Conservation (phyloP, 23 red algal genomes). For the Cyanidiococcus yangmingshanensis region DNA sequence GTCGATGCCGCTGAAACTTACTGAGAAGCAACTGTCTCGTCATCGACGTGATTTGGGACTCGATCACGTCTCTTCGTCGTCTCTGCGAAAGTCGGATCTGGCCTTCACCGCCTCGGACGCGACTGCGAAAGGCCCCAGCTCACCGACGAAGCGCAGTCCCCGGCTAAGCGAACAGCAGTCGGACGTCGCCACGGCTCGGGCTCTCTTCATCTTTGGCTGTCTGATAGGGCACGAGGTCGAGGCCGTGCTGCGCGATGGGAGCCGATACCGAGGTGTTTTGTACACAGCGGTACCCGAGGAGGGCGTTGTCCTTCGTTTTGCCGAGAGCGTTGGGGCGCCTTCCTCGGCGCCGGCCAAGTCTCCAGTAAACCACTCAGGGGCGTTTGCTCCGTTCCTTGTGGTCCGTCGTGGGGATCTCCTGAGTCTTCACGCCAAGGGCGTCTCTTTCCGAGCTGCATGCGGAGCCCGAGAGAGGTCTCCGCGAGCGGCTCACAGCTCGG, state of each 20-base stretch:
- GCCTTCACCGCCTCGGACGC: too few species aligned
- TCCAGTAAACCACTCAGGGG: too few species aligned
- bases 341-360: neutral
- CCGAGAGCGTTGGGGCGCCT: neutral
- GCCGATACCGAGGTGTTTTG: neutral
- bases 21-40: too few species aligned
- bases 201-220: neutral
- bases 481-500: neutral
- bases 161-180: too few species aligned
- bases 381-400: conserved; percentile 2
- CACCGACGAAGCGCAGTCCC: too few species aligned
- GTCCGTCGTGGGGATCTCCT: neutral
- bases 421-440: neutral
- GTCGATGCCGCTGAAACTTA: too few species aligned
- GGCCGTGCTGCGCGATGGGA: neutral
- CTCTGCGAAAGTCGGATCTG: too few species aligned
- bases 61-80: too few species aligned
- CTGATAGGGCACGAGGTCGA: neutral
- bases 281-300: neutral
- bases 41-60: too few species aligned
- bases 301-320: conserved; percentile 11
- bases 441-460: neutral
- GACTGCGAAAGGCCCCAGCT: too few species aligned
- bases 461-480: neutral
- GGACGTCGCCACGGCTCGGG: too few species aligned